Conservation (phyloP, 2,329 filamentous ascomycete genomes). For the Elsinoe perseae region DNA sequence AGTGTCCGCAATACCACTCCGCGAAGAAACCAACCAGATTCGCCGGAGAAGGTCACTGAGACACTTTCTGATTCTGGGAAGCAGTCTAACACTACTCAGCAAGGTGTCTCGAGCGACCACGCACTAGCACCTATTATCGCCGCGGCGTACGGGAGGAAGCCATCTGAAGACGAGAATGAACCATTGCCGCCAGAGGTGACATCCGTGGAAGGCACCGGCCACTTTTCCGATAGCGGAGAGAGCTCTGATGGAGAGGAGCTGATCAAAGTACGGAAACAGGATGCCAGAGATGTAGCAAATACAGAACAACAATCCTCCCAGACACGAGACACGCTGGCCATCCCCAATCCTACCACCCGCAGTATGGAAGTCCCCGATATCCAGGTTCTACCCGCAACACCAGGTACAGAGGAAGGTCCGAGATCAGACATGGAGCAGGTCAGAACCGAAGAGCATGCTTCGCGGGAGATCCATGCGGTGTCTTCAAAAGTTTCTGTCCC, state of each 20-base stretch:
- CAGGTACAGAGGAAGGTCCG: slow-evolving; percentile 24
- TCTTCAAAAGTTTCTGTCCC: slow-evolving; percentile 11
- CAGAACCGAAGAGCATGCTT: neutral
- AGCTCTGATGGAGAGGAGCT: slow-evolving; percentile 18
- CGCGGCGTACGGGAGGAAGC: slow-evolving; percentile 48
- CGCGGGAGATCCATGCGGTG: neutral
- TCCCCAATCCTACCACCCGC: neutral
- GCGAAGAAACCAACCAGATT: slow-evolving; percentile 29
- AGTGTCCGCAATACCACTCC: slow-evolving; percentile 58
- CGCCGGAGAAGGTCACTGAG: slow-evolving; percentile 47
- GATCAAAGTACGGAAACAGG: neutral
- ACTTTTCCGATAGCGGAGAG: slow-evolving; percentile 49
- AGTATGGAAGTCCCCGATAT: slow-evolving; percentile 26
- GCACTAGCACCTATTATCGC: slow-evolving; percentile 49
- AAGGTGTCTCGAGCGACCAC: slow-evolving; percentile 54
- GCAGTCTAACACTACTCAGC: slow-evolving; percentile 27
- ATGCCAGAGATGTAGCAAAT: neutral
- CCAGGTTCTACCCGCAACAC: slow-evolving; percentile 31
- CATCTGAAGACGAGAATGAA: slow-evolving; percentile 39
- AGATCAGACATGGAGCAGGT: neutral
- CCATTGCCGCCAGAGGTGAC: slow-evolving; percentile 65
- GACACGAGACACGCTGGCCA: neutral
- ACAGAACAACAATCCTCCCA: neutral
- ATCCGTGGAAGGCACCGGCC: slow-evolving; percentile 58
- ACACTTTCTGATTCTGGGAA: slow-evolving; percentile 34